These are phyloP conservation scores for Amanita rimosa DNA, from an alignment of 768 basidiomycete genomes.

Conservation along the genomic window DNA sequence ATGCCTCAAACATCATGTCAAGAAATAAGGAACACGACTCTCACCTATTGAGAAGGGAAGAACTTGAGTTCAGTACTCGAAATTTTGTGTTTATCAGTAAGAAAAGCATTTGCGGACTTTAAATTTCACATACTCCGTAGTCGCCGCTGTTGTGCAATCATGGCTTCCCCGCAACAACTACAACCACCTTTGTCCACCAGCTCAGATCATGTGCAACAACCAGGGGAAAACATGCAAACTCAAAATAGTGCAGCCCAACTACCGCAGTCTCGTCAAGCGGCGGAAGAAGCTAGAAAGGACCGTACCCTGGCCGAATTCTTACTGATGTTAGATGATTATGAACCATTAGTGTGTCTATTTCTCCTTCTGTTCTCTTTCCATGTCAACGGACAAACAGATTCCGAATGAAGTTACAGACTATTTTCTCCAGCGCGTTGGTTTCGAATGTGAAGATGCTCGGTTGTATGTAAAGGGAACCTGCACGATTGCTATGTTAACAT, in stretches of 20 bases:
- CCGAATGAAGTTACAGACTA: slow-evolving; percentile 98
- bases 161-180: slow-evolving; percentile 22
- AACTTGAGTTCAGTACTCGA: no score
- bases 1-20: slow-evolving; percentile 84
- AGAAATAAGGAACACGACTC: slow-evolving; percentile 7
- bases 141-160: slow-evolving; percentile 12
- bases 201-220: slow-evolving; percentile 14
- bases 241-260: slow-evolving; percentile 17
- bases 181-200: slow-evolving; percentile 17
- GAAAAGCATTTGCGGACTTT: slow-evolving; percentile 7
- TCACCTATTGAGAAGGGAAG: background rate
- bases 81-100: no score
- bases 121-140: slow-evolving; percentile 19
- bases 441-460: slow-evolving; percentile 90
- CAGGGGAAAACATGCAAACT: slow-evolving; percentile 18
- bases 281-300: slow-evolving; percentile 81
- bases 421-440: slow-evolving; percentile 91
- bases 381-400: slow-evolving; percentile 40
- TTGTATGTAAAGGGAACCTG: slow-evolving; percentile 34
- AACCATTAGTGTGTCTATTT: slow-evolving; percentile 62
- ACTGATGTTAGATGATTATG: slow-evolving; percentile 93
- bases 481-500: background rate
- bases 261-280: slow-evolving; percentile 47
- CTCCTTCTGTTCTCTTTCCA: background rate
- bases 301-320: slow-evolving; percentile 87